Base-by-base conservation (phyloP, 2,329 filamentous ascomycete genomes). In the Ophioceras dolichostomum region DNA sequence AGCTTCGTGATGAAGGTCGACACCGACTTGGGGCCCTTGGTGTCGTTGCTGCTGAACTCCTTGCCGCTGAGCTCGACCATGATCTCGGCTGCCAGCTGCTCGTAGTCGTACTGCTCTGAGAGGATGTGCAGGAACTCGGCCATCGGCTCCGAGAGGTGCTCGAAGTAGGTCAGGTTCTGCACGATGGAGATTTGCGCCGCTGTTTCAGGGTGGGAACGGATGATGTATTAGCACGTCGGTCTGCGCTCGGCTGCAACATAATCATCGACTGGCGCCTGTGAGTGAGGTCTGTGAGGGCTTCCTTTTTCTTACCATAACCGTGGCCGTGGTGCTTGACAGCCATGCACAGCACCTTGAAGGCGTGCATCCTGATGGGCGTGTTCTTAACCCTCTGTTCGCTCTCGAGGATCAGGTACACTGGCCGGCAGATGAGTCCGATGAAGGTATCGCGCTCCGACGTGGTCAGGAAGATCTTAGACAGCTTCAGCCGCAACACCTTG, bases 101-200 rank as follows among this genome's bases (percentile, higher is more conserved):
- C 84, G 55, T 96, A 94, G 60, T 98, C 91, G 62, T 96, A 98
- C 63, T 95, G 89, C 55, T 96, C 88, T 1, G 88, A 81, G 19
- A 98, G 68, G 51, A 96, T 98, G 50, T 96, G 86, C 4, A 98
- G 65, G 50, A 98, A 94, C 56, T 98, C 93, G 22, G 91, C 91
- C 91, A 98, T 98, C 2, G 91, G 91, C 53, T 98, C 91, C 1
- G 91, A 89, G n/a, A 98, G 65, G 58, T 98, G 91, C 60, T 98
- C 91, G 51, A 96, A 98, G 56, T 98, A 98, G 5, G 91, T 94
- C 47, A 98, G 64, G 54, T 91, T 96, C 58, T 98, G 91, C 38
- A 96, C 88, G 51, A 98, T 94, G 32, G 88, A 94, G 34, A 94
- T 96, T 68, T 98, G 91, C 2, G 91, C 91, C 36, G 84, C 85